Evolutionary conservation across 2,329 filamentous ascomycete genomes (phyloP), one percentile per base, ranked within the genome.

Genomic region (Curvularia lunata): DNA sequence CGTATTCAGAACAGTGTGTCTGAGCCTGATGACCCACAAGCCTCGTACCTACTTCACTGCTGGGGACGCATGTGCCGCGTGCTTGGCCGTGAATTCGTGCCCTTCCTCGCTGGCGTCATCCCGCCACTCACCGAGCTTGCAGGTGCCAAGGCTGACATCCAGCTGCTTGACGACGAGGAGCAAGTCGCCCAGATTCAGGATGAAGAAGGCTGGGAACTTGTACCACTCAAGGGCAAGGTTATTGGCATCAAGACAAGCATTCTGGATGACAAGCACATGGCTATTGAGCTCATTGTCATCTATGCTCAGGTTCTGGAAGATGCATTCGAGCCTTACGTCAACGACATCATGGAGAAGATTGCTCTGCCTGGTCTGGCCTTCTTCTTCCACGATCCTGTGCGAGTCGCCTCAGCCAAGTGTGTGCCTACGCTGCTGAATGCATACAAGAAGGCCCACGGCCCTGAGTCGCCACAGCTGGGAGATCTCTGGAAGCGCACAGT

Each of bases 11-110:
- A 81, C 72, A 76, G 66, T 63, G 95, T 98, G 61, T 89, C 88
- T 4, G 95, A 99, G 70, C 81, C 92, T 1, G 95, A 99, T 69
- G 95, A 99, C 73, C 95, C 95, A 38, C 95, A 99, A 78, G 91
- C 92, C 16, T 94, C 96, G 71, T 99, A 99, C 76, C 85, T 99
- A 34, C 91, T 99, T 79, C 95, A 99, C 83, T 99, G 95, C 81
- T 99, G 95, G 95, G 95, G 95, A 51, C 88, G 95, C 48, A 99
- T 99, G 95, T 98, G 94, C 79, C 89, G 95, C 65, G 94, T 99
- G 28, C 85, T 99, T 62, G 92, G 91, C 19, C 81, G 86, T 47
- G 93, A 97, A 69, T 99, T 99, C 78, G 83, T 98, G 12, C 93
- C 93, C 16, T 99, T 96, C 82, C 84, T 99, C 52, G 88, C 89